Conservation (phyloP, 495 filamentous ascomycete species). For the Penicillium parvum region DNA sequence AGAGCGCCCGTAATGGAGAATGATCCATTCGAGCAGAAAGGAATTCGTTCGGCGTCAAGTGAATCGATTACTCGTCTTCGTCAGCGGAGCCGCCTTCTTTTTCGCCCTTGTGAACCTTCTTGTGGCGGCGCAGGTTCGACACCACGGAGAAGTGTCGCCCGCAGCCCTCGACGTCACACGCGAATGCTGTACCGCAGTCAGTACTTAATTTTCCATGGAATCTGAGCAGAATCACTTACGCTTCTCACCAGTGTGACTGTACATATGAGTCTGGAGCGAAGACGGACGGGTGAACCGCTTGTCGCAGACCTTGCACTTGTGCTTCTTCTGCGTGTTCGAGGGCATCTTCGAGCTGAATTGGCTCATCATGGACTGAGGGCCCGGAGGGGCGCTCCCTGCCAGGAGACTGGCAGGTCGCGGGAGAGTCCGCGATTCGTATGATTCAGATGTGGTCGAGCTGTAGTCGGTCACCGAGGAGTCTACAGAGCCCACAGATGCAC, state of each 20-base stretch:
- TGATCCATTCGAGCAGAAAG: constrained; percentile 7
- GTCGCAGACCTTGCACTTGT: constrained; percentile 99
- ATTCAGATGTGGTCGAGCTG: constrained; percentile 78
- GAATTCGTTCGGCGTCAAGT: constrained; percentile 7
- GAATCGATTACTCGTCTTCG: constrained; percentile 43
- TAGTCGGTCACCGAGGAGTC: constrained; percentile 95
- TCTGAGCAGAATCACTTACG: constrained; percentile 59
- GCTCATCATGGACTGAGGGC: constrained; percentile 96
- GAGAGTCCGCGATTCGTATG: constrained; percentile 82
- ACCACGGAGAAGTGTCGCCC: constrained; percentile 97
- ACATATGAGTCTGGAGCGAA: constrained; percentile 97
- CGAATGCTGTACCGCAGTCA: constrained; percentile 65
- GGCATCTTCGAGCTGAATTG: constrained; percentile 97
- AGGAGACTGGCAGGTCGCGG: constrained; percentile 73
- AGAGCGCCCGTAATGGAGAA: constrained; percentile 11
- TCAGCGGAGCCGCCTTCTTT: constrained; percentile 43
- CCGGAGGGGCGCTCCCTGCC: constrained; percentile 62
- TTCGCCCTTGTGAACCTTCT: constrained; percentile 94
- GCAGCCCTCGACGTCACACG: constrained; percentile 91
- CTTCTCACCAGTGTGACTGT: constrained; percentile 98
- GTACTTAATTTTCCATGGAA: constrained; percentile 11
- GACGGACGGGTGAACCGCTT: constrained; percentile 97
- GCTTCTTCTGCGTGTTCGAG: constrained; percentile 97
- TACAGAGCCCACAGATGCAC: constrained; percentile 69
- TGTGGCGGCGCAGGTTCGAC: constrained; percentile 90